These are phyloP conservation scores for Leishmania arabica DNA, from an alignment of 208 protist species.

Conservation along the genomic window DNA sequence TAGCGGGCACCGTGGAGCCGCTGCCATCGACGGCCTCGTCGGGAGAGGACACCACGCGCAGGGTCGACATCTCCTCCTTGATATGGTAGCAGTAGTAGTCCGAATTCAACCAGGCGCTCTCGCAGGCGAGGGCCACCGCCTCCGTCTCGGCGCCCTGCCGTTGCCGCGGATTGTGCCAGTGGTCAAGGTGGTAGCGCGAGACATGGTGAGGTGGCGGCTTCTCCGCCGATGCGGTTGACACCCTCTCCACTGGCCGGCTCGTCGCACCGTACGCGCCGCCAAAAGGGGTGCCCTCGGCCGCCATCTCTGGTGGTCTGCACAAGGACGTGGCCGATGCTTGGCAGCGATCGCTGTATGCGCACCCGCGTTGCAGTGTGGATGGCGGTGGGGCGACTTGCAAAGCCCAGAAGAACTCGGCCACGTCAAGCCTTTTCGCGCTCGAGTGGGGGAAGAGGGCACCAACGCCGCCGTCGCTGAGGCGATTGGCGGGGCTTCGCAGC, in stretches of 20 bases:
- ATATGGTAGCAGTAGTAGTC: slow-evolving; percentile 45
- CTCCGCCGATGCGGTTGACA: background rate
- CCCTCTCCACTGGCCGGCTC: background rate
- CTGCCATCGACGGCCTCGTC: slow-evolving; percentile 13
- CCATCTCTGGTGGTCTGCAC: background rate
- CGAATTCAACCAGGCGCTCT: slow-evolving; percentile 38
- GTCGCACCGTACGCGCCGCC: slow-evolving; percentile 7
- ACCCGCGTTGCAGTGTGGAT: slow-evolving; percentile 17
- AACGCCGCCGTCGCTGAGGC: background rate
- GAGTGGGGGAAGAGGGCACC: background rate
- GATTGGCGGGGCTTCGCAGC: background rate
- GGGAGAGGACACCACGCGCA: slow-evolving; percentile 25
- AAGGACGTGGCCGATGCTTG: slow-evolving; percentile 8
- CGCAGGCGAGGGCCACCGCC: slow-evolving; percentile 28
- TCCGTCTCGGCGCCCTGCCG: slow-evolving; percentile 7
- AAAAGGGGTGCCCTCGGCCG: background rate
- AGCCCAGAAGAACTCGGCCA: slow-evolving; percentile 41
- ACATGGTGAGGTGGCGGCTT: background rate
- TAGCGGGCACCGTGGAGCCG: background rate
- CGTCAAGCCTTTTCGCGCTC: slow-evolving; percentile 13
- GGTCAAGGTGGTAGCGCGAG: background rate
- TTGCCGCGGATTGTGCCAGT: background rate
- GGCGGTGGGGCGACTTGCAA: slow-evolving; percentile 34
- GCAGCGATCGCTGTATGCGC: slow-evolving; percentile 20
- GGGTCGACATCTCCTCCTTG: slow-evolving; percentile 31